Evolutionary conservation across 2,329 filamentous ascomycete genomes (phyloP).

Genomic region (Coleophoma crateriformis): DNA sequence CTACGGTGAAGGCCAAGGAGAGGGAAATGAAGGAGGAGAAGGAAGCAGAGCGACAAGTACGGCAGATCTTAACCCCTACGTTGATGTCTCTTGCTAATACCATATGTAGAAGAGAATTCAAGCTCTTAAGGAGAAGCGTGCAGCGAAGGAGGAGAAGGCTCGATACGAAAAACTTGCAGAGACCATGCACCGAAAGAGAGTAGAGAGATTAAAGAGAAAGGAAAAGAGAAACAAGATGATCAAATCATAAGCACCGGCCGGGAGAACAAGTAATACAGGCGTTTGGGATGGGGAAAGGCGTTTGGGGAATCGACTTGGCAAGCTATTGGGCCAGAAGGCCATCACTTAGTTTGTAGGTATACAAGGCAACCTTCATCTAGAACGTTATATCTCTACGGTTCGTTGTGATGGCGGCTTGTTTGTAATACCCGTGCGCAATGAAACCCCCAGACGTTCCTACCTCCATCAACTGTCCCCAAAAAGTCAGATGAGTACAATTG

Average conservation of each 20-base stretch:
- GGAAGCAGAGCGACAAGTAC: slow-evolving; percentile 78
- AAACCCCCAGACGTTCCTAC: too few relatives aligned
- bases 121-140: slow-evolving; percentile 77
- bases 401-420: too few relatives aligned
- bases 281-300: slow-evolving; percentile 7
- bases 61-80: slow-evolving; percentile 15
- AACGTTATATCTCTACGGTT: too few relatives aligned
- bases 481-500: too few relatives aligned
- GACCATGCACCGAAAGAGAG: slow-evolving; percentile 95
- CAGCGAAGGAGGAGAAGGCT: slow-evolving; percentile 87
- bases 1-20: slow-evolving; percentile 85
- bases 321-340: too few relatives aligned
- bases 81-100: slow-evolving; percentile 2
- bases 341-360: too few relatives aligned
- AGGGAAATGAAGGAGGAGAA: slow-evolving; percentile 96
- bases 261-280: neutral
- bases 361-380: too few relatives aligned
- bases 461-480: too few relatives aligned
- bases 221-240: slow-evolving; percentile 93
- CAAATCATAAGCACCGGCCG: slow-evolving; percentile 46
- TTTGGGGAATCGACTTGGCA: neutral
- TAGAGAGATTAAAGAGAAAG: slow-evolving; percentile 87
- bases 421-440: too few relatives aligned
- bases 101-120: slow-evolving; percentile 62
- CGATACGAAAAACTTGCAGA: slow-evolving; percentile 90